Percentiles rank a stretch among this genome's conserved stretches.
Evolutionary conservation across 1,284 basidiomycete genomes (phyloP).

Genomic region (Ceratobasidium sp.): DNA sequence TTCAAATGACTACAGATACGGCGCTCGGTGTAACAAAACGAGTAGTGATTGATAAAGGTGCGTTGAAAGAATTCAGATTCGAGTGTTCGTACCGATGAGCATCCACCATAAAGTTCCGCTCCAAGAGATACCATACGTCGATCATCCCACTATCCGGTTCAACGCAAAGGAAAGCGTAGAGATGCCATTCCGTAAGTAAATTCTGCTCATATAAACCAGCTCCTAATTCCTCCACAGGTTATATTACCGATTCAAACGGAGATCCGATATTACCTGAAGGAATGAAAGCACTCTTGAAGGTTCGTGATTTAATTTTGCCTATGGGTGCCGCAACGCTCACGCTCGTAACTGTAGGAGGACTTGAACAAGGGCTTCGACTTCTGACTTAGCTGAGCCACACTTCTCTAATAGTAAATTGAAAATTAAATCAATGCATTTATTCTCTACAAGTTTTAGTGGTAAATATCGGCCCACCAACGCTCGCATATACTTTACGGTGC

Average conservation of each 20-base stretch:
- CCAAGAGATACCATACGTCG: slow-evolving; percentile 73
- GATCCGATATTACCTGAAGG: slow-evolving; percentile 83
- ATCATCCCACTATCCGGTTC: slow-evolving; percentile 87
- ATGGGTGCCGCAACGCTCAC: background rate
- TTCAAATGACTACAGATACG: slow-evolving; percentile 99
- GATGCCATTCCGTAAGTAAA: slow-evolving; percentile 86
- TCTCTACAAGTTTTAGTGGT: too few relatives aligned
- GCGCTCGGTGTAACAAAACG: slow-evolving; percentile 91
- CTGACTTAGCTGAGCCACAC: background rate
- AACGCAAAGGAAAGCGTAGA: slow-evolving; percentile 85
- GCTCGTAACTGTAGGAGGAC: slow-evolving; percentile 60
- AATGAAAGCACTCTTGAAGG: slow-evolving; percentile 80
- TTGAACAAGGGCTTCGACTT: slow-evolving; percentile 70
- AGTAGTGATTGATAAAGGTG: slow-evolving; percentile 80
- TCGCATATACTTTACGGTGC: too few relatives aligned
- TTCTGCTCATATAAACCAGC: slow-evolving; percentile 1
- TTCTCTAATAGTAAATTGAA: too few relatives aligned
- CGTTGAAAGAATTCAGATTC: slow-evolving; percentile 43
- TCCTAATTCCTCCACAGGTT: slow-evolving; percentile 47
- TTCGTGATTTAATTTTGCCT: background rate
- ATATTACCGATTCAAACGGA: slow-evolving; percentile 52
- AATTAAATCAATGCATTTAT: too few relatives aligned
- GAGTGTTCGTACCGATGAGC: background rate
- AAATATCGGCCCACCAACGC: too few relatives aligned
- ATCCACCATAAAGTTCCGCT: slow-evolving; percentile 60